A percentile compares a stretch with the other conserved stretches of the same genome.
phyloP scores from a whole-genome alignment of 208 protist genomes.

The Novymonas esmeraldas region DNA sequence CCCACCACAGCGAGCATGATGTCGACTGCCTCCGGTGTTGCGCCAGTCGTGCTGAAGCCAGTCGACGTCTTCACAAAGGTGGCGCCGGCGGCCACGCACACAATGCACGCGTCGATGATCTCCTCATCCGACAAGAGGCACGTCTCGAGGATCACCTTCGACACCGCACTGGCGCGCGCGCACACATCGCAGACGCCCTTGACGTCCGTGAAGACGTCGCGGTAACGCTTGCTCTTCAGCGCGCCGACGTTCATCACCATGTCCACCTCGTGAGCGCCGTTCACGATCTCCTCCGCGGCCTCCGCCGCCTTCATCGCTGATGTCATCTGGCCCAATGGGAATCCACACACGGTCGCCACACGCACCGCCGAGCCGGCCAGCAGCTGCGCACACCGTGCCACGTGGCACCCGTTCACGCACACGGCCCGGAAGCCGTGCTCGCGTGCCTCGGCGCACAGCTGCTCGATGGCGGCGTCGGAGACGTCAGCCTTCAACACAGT shows the following conservation, averaged over 20 bases:
- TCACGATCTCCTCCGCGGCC: slow-evolving; percentile 52
- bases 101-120: slow-evolving; percentile 91
- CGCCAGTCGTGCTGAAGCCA: slow-evolving; percentile 91
- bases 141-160: slow-evolving; percentile 95
- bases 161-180: slow-evolving; percentile 27
- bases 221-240: slow-evolving; percentile 86
- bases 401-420: slow-evolving; percentile 92
- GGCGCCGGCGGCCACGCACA: slow-evolving; percentile 84
- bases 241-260: slow-evolving; percentile 95
- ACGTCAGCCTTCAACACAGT: slow-evolving; percentile 91
- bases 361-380: slow-evolving; percentile 57
- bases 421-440: slow-evolving; percentile 88
- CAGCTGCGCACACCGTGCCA: slow-evolving; percentile 43
- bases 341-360: slow-evolving; percentile 84
- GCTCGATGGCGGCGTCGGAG: slow-evolving; percentile 42
- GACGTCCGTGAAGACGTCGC: slow-evolving; percentile 89
- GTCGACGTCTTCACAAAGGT: slow-evolving; percentile 97
- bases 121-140: slow-evolving; percentile 88
- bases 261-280: slow-evolving; percentile 94
- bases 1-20: slow-evolving; percentile 93
- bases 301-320: slow-evolving; percentile 86
- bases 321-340: slow-evolving; percentile 92
- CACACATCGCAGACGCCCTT: slow-evolving; percentile 63
- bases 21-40: slow-evolving; percentile 85
- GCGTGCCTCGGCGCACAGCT: slow-evolving; percentile 91